Conservation (phyloP, 352 stramenopile genomes). For the Elongisporangium anandrum region DNA sequence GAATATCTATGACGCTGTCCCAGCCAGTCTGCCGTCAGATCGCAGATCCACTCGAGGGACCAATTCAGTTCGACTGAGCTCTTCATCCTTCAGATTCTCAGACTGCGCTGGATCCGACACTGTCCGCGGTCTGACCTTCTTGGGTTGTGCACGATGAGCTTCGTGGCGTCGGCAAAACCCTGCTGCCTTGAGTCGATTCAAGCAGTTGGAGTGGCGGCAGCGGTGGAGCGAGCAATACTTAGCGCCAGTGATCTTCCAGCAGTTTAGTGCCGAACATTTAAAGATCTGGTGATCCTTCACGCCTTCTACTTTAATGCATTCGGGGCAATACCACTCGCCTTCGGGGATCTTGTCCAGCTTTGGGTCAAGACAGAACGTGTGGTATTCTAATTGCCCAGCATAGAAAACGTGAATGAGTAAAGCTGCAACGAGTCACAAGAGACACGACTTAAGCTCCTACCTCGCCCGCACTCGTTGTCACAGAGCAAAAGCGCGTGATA, state of each 20-base stretch:
- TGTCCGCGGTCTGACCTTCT: neutral
- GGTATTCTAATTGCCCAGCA: constrained; percentile 25
- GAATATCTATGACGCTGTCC: neutral
- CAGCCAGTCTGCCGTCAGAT: neutral
- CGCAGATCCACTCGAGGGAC: neutral
- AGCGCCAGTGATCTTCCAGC: constrained; percentile 33
- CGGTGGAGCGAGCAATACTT: constrained; percentile 34
- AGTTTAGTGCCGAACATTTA: constrained; percentile 24
- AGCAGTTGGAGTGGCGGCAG: constrained; percentile 20
- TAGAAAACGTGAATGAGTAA: neutral
- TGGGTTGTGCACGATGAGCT: constrained; percentile 5
- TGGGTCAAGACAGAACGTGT: constrained; percentile 42
- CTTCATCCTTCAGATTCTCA: neutral
- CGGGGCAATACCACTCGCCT: constrained; percentile 45
- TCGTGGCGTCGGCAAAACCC: constrained; percentile 34
- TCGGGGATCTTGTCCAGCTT: constrained; percentile 39
- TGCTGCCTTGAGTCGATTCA: constrained; percentile 19
- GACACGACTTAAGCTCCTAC: constrained; percentile 2
- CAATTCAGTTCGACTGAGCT: neutral
- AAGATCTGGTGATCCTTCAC: constrained; percentile 23
- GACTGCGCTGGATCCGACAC: neutral
- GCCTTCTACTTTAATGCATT: constrained; percentile 19
- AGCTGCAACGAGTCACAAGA: neutral
- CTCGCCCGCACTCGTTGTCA: constrained; percentile 47
- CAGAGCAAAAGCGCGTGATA: constrained; percentile 39